A percentile compares a stretch with the other conserved stretches of the same genome.
These are phyloP conservation scores for Aspergillus thermomutatus DNA, from an alignment of 2,329 filamentous ascomycete genomes.

Conservation along the genomic window DNA sequence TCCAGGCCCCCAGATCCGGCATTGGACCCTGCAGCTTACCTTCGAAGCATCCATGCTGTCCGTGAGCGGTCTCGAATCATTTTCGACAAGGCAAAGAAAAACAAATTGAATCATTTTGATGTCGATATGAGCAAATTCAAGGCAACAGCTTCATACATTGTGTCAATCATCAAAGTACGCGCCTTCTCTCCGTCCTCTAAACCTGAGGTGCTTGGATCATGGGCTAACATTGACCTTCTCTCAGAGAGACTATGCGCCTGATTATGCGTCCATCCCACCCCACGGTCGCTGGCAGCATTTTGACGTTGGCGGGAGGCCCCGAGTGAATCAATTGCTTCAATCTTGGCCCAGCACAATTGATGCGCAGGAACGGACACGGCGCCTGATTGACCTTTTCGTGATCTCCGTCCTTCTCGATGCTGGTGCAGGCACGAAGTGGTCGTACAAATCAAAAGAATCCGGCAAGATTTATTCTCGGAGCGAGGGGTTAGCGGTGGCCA, in stretches of 20 bases:
- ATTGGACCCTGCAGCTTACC: constrained; percentile 83
- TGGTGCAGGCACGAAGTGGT: constrained; percentile 86
- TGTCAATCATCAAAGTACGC: constrained; percentile 87
- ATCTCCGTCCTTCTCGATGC: constrained; percentile 62
- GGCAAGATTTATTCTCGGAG: constrained; percentile 78
- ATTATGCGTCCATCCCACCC: constrained; percentile 73
- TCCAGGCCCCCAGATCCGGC: constrained; percentile 83
- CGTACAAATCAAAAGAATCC: constrained; percentile 87
- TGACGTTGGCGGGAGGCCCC: constrained; percentile 54
- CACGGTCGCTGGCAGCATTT: constrained; percentile 70
- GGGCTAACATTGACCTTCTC: constrained; percentile 4
- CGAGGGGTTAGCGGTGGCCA: constrained; percentile 78
- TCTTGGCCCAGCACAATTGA: constrained; percentile 51
- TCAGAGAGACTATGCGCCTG: constrained; percentile 66
- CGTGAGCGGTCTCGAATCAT: constrained; percentile 73
- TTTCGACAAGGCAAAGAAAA: constrained; percentile 70
- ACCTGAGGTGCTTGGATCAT: constrained; percentile 8
- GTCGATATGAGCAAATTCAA: constrained; percentile 82
- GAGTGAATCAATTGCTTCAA: constrained; percentile 49
- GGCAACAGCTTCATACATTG: constrained; percentile 80
- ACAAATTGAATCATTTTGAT: constrained; percentile 79
- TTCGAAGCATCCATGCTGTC: constrained; percentile 84
- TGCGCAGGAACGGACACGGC: constrained; percentile 50
- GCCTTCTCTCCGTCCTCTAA: neutral
- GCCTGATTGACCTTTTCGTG: constrained; percentile 61